Evolutionary conservation across 345 rosid genomes (phyloP).

Genomic region (Psidium guajava): DNA sequence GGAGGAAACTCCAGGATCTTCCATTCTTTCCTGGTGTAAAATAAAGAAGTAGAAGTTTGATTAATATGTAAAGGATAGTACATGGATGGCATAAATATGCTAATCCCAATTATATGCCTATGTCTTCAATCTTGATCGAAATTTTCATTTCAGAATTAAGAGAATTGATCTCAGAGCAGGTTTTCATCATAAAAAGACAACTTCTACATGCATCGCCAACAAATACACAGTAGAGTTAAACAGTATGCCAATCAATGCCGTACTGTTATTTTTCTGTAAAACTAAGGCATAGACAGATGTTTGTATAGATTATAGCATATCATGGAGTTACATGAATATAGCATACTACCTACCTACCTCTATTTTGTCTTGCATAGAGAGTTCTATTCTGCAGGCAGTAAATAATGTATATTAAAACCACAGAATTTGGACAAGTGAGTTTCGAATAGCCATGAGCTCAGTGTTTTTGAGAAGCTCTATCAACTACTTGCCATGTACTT

Average conservation of each 20-base stretch:
- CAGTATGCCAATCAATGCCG: background rate
- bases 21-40: constrained; percentile 15
- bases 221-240: background rate
- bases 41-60: background rate
- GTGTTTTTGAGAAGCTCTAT: background rate
- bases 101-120: background rate
- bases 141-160: background rate
- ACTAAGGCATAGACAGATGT: background rate
- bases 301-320: background rate
- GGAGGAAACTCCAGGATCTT: background rate
- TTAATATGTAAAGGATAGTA: background rate
- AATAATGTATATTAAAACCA: background rate
- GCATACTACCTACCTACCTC: background rate
- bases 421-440: background rate
- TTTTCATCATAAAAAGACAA: background rate
- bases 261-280: background rate
- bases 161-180: background rate
- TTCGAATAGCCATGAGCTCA: background rate
- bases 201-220: background rate
- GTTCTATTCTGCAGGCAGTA: background rate
- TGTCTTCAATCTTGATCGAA: background rate
- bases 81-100: background rate
- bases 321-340: background rate
- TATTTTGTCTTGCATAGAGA: background rate
- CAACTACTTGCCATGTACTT: background rate